A percentile compares a stretch with the other conserved stretches of the same genome.
Conservation (phyloP, 2,329 filamentous ascomycete genomes). For the Shiraia bambusicola region DNA sequence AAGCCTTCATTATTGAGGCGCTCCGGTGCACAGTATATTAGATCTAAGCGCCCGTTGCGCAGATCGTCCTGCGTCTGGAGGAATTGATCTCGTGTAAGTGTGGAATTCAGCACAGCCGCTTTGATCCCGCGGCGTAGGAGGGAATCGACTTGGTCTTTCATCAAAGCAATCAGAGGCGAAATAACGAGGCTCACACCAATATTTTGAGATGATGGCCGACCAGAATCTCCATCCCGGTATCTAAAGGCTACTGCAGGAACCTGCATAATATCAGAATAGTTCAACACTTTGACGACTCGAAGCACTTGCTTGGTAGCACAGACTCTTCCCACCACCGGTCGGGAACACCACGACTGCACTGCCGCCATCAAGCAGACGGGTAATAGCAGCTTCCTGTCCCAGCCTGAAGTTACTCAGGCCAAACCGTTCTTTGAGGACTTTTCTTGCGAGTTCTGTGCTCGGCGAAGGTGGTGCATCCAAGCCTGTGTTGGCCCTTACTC, state of each 20-base stretch:
- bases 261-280: conserved; percentile 11
- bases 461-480: conserved; percentile 1
- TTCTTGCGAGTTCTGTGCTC: conserved; percentile 29
- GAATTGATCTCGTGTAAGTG: conserved; percentile 56
- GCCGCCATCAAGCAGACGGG: conserved; percentile 46
- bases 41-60: conserved; percentile 69
- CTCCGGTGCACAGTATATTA: conserved; percentile 92
- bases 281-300: too few relatives aligned
- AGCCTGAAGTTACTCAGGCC: conserved; percentile 47
- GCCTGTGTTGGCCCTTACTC: conserved; percentile 1
- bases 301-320: conserved; percentile 79
- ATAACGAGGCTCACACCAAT: conserved; percentile 85
- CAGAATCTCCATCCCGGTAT: conserved; percentile 40
- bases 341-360: conserved; percentile 64
- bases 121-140: conserved; percentile 69
- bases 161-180: conserved; percentile 86
- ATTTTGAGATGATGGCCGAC: conserved; percentile 57
- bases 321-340: conserved; percentile 90
- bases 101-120: conserved; percentile 78
- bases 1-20: conserved; percentile 82
- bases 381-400: conserved; percentile 51
- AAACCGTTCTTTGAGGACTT: conserved; percentile 46
- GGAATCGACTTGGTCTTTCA: conserved; percentile 94
- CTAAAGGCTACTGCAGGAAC: conserved; percentile 48
- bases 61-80: conserved; percentile 58